Evolutionary conservation across 129 eudicot genomes (phyloP), one percentile per base, ranked within the genome.

Genomic region (Arctium minus): DNA sequence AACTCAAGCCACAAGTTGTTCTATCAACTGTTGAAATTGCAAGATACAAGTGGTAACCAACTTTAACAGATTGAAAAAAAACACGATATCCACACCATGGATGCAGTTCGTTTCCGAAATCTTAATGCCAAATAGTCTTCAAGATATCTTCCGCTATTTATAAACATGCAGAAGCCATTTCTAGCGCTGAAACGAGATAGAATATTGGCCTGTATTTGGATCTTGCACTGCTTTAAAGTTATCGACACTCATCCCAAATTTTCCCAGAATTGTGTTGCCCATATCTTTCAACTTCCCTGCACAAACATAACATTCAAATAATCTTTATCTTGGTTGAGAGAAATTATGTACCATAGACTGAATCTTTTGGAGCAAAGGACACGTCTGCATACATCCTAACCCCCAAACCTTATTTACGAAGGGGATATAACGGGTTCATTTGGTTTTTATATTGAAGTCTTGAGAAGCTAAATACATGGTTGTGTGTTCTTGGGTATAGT

Each of bases 211-310:
- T 0, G 94, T 92, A 64, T 90, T 94, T 74, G 98, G 98, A 89
- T 94, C 98, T 84, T 94, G 84, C 42, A 94, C 96, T 8, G 96
- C 92, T 86, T 94, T 92, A 77, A 94, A 94, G 87, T 94, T 94
- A 89, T 94, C 97, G 0, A 90, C 86, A 44, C 98, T 92, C 97
- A 94, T 94, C 78, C 98, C 95, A 85, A 94, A 94, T 36, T 88
- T 87, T n/a, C 98, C 98, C 74, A 94, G 80, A 53, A 94, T 73
- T 4, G 90, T 75, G 86, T 94, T 92, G 22, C 97, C 98, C 96
- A 90, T 83, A 44, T 94, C 95, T 81, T 92, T 94, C 74, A 94
- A 74, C 83, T 92, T 94, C 65, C 95, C 97, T 94, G 94, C 30
- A 36, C 80, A 83, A 13, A 74, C 78, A 13, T 18, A 70, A 65